Conservation (phyloP, 208 protist genomes). For the Vickermania spadyakhi region DNA sequence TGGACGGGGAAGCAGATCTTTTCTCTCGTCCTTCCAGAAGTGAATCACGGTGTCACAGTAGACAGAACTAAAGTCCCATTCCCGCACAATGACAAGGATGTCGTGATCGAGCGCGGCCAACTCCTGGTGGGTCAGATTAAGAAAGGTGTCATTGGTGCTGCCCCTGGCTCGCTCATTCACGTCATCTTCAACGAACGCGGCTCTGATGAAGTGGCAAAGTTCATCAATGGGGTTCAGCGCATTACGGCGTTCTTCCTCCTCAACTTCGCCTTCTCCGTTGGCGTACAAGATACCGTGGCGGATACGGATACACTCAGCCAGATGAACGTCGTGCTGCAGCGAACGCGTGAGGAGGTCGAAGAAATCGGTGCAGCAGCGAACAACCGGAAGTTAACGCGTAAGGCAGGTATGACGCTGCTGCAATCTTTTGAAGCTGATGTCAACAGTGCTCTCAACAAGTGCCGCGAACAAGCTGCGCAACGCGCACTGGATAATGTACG, state of each 20-base stretch:
- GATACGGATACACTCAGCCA: slow-evolving; percentile 86
- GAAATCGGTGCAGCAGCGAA: slow-evolving; percentile 90
- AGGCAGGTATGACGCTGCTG: slow-evolving; percentile 93
- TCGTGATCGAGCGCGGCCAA: slow-evolving; percentile 92
- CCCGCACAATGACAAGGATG: slow-evolving; percentile 70
- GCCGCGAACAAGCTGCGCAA: slow-evolving; percentile 86
- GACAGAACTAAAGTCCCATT: slow-evolving; percentile 52
- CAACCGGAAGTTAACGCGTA: slow-evolving; percentile 88
- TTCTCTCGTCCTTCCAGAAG: slow-evolving; percentile 94
- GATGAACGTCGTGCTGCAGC: slow-evolving; percentile 88
- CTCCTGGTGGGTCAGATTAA: slow-evolving; percentile 86
- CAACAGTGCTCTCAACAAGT: slow-evolving; percentile 92
- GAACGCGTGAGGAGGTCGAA: slow-evolving; percentile 85
- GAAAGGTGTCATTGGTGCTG: slow-evolving; percentile 87
- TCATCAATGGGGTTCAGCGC: slow-evolving; percentile 93
- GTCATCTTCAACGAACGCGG: slow-evolving; percentile 96
- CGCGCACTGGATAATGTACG: slow-evolving; percentile 73
- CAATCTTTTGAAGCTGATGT: slow-evolving; percentile 99
- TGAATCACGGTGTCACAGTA: slow-evolving; percentile 78
- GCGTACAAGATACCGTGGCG: slow-evolving; percentile 98
- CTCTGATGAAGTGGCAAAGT: slow-evolving; percentile 86
- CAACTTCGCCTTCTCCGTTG: slow-evolving; percentile 95
- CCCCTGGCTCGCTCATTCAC: slow-evolving; percentile 93
- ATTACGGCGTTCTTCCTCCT: slow-evolving; percentile 98
- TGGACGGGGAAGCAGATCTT: slow-evolving; percentile 99